Base-by-base conservation (phyloP, 257 asterid genomes). In the Misopates orontium region DNA sequence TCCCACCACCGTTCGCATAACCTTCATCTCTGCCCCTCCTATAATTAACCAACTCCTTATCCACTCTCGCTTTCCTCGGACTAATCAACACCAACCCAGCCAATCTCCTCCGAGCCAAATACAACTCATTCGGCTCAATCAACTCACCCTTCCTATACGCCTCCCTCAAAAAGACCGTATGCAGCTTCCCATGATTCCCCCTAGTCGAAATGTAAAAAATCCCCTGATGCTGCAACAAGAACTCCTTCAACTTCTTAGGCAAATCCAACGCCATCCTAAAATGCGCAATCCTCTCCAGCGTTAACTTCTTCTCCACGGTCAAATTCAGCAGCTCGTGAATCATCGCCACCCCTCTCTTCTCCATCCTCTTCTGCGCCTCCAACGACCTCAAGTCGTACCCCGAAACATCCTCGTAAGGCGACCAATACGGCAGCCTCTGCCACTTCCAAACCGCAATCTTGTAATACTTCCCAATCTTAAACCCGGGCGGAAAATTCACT, bases 341-440 rank as follows among this genome's bases (percentile, higher is more conserved):
- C 71, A 82, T 82, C 0, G 98, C 98, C 56, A 91, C 87, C 0
- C 87, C 96, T 72, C 95, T 78, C 78, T 91, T 91, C 84, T 91
- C 98, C 98, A 88, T 84, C 73, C 96, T 79, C 80, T 77, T 88
- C 41, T 88, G 95, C 4, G 98, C 96, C 78, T 91, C 98, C 23
- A 91, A 69, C 2, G 98, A 88, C 74, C 96, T 80, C 77, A 88
- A 69, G 69, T 91, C 98, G 42, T 86, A 88, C 52, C 91, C 93
- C 0, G 90, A 86, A 14, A 86, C 71, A 57, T 91, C 85, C 75
- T 88, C 98, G 49, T 88, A 88, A 0, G 98, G 98, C 4, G 95
- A 91, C 96, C 98, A 91, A 66, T 91, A 91, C 4, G 98, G 98
- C 72, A 88, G 63, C 82, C 96, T 85, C 83, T 91, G 96, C 98